Percentiles rank a stretch among this genome's conserved stretches.
phyloP scores from a whole-genome alignment of 2,329 filamentous ascomycete genomes.

The Corynespora cassiicola region DNA sequence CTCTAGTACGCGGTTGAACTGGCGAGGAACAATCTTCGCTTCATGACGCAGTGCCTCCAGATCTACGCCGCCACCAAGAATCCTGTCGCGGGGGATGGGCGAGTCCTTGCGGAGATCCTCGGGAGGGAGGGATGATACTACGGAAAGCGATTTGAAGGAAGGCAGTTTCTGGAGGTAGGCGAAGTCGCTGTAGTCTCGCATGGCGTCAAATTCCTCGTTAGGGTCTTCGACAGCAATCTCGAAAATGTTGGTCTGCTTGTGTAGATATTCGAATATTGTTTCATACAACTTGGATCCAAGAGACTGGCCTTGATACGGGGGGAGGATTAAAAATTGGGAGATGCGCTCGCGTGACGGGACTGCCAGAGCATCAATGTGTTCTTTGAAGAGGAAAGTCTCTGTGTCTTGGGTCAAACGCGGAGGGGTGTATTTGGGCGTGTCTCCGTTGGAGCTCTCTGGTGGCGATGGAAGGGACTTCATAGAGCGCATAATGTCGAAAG shows the following conservation, averaged over 20 bases:
- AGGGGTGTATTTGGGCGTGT: conserved; percentile 49
- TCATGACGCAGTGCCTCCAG: conserved; percentile 64
- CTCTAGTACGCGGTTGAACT: conserved; percentile 77
- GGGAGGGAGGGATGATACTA: conserved; percentile 57
- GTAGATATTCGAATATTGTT: conserved; percentile 74
- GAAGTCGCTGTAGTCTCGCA: conserved; percentile 78
- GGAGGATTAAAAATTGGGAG: conserved; percentile 91
- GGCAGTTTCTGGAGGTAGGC: conserved; percentile 66
- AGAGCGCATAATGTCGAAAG: conserved; percentile 46
- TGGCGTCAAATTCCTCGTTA: conserved; percentile 81
- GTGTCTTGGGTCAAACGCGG: conserved; percentile 34
- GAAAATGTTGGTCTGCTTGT: conserved; percentile 70
- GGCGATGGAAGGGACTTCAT: conserved; percentile 42
- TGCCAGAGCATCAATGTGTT: conserved; percentile 56
- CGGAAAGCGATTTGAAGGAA: conserved; percentile 61
- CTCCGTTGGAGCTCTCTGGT: conserved; percentile 31
- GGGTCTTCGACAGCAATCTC: conserved; percentile 96
- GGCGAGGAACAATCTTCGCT: conserved; percentile 76
- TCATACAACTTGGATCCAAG: conserved; percentile 83
- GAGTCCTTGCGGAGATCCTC: conserved; percentile 61
- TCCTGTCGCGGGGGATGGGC: conserved; percentile 57
- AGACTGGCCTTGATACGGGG: conserved; percentile 82
- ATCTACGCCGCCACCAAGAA: conserved; percentile 63
- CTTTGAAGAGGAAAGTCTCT: conserved; percentile 35
- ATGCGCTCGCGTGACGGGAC: conserved; percentile 82